Conservation (phyloP, 23 red algal genomes). For the Gracilaria domingensis region DNA sequence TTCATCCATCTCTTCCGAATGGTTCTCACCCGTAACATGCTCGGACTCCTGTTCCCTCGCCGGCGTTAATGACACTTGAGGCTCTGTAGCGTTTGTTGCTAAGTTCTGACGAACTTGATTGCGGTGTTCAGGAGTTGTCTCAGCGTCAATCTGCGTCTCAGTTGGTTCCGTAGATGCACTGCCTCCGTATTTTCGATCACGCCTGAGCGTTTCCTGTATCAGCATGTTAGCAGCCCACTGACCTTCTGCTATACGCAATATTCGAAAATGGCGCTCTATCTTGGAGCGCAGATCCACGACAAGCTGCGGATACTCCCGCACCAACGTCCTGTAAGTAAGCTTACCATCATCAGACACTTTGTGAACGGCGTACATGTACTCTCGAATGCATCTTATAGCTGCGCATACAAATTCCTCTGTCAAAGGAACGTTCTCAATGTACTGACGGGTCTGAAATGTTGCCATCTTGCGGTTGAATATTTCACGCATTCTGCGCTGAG, state of each 20-base stretch:
- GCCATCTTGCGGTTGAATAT: conserved; percentile 32
- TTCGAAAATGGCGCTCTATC: conserved; percentile 10
- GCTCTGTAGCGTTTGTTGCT: neutral
- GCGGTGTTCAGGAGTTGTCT: neutral
- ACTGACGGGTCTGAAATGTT: neutral
- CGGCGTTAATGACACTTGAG: neutral
- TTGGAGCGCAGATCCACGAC: conserved; percentile 8
- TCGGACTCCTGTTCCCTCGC: neutral
- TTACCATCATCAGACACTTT: neutral
- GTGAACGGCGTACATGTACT: neutral
- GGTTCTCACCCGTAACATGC: neutral
- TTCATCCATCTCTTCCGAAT: neutral
- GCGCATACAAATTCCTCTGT: conserved; percentile 1
- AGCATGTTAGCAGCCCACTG: conserved; percentile 10
- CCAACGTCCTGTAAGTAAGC: neutral
- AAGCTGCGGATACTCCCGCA: neutral
- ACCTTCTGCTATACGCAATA: neutral
- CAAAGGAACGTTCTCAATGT: neutral
- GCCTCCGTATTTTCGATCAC: neutral
- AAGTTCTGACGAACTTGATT: neutral
- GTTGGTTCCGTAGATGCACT: too few relatives aligned
- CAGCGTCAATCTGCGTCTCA: too few relatives aligned
- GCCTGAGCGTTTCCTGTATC: conserved; percentile 5
- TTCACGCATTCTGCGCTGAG: conserved; percentile 17
- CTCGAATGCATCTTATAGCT: neutral